phyloP scores from a whole-genome alignment of 768 basidiomycete genomes.

The Pleurotus tuber-regium region DNA sequence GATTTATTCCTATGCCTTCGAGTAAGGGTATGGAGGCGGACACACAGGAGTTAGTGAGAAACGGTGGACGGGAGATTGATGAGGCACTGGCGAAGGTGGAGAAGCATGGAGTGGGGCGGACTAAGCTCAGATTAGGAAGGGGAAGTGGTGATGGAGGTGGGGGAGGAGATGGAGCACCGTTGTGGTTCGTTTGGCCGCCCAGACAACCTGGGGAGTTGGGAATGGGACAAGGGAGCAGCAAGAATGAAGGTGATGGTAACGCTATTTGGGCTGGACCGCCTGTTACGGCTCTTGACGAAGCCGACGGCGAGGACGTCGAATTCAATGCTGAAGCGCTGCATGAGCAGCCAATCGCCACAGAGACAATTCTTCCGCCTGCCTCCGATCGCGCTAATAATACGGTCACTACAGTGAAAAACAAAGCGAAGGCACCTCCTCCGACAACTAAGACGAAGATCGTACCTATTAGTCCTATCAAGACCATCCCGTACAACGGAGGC shows the following conservation, averaged over 20 bases:
- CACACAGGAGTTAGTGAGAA: not conserved
- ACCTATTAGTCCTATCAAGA: too few relatives aligned
- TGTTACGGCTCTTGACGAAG: not conserved
- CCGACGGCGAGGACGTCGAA: not conserved
- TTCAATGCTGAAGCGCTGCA: not conserved
- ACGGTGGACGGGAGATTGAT: not conserved
- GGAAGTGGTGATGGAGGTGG: not conserved
- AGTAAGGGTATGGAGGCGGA: not conserved
- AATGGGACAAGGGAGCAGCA: not conserved
- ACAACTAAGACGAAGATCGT: too few relatives aligned
- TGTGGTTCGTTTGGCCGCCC: not conserved
- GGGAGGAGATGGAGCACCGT: not conserved
- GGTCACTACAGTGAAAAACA: too few relatives aligned
- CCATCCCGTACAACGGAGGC: too few relatives aligned
- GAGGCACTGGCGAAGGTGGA: not conserved
- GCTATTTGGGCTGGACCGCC: slow-evolving; percentile 4
- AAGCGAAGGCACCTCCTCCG: too few relatives aligned
- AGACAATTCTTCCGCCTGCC: too few relatives aligned
- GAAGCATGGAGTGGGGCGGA: not conserved
- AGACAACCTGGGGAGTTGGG: not conserved
- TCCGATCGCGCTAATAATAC: too few relatives aligned
- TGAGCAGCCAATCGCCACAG: too few relatives aligned
- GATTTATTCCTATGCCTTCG: slow-evolving; percentile 3
- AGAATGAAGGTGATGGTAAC: not conserved
- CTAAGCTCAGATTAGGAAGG: not conserved